These are phyloP conservation scores for Trichoderma asperelloides DNA, from an alignment of 495 filamentous ascomycete species.

Conservation along the genomic window DNA sequence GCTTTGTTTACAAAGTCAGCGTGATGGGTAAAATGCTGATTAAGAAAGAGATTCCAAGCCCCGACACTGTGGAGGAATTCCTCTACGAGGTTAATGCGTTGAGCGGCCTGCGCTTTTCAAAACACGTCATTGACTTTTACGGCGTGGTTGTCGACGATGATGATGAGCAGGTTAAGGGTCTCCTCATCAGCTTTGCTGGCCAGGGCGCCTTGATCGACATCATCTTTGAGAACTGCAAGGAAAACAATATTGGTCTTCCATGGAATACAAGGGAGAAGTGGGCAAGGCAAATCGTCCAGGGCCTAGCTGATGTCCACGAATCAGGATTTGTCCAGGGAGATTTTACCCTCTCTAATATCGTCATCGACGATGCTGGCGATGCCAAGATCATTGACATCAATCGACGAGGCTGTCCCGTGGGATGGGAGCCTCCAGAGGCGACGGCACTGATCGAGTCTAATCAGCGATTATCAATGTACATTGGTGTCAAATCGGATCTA, in stretches of 20 bases:
- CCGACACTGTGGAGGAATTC: conserved; percentile 94
- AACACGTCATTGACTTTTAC: conserved; percentile 78
- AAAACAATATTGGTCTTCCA: conserved; percentile 47
- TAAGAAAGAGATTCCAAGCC: conserved; percentile 97
- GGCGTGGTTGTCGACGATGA: conserved; percentile 82
- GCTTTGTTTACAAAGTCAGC: conserved; percentile 92
- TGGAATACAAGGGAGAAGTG: conserved; percentile 79
- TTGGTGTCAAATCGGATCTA: conserved; percentile 93
- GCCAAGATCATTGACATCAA: conserved; percentile 99
- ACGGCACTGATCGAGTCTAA: conserved; percentile 79
- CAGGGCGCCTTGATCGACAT: conserved; percentile 87
- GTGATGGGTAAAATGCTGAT: conserved; percentile 63
- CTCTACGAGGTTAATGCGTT: conserved; percentile 96
- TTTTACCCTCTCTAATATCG: conserved; percentile 95
- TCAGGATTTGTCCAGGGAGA: conserved; percentile 96
- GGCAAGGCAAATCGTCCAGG: conserved; percentile 87
- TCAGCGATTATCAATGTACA: conserved; percentile 94
- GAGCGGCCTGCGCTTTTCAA: conserved; percentile 59
- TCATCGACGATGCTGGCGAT: conserved; percentile 74
- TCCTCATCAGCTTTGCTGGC: conserved; percentile 83
- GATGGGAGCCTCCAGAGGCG: conserved; percentile 96
- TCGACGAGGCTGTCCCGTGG: conserved; percentile 86
- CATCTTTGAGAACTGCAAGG: conserved; percentile 57
- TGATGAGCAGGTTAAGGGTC: conserved; percentile 68
- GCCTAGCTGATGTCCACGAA: conserved; percentile 88